Percentiles rank a stretch among this genome's conserved stretches.
Evolutionary conservation across 192 early-diverging fungal genomes (phyloP).

Genomic region (Haplosporangium gracile): DNA sequence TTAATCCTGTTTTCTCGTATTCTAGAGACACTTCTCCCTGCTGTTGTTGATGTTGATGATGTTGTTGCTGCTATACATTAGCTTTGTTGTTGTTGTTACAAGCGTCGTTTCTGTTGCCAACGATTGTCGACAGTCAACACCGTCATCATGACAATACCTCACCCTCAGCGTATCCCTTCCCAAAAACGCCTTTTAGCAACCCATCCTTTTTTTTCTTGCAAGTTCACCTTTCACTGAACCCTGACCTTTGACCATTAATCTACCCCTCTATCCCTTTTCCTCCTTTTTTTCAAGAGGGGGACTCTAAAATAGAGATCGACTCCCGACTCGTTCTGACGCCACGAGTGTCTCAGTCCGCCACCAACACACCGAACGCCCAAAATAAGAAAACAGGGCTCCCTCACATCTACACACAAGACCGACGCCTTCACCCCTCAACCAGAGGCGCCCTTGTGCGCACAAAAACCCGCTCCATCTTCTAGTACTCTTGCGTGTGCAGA

Average conservation of each 20-base stretch:
- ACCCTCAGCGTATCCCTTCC: not conserved
- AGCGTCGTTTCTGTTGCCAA: not conserved
- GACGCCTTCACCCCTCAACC: too few relatives aligned
- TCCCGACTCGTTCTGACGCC: not conserved
- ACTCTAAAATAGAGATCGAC: slow-evolving; percentile 5
- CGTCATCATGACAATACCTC: not conserved
- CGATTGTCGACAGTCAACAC: not conserved
- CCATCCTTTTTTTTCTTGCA: too few relatives aligned
- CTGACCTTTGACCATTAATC: not conserved
- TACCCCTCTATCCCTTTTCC: not conserved
- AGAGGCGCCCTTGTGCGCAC: too few relatives aligned
- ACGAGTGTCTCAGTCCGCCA: slow-evolving; percentile 5
- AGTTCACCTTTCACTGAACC: not conserved
- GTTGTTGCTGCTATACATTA: not conserved
- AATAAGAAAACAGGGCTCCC: not conserved
- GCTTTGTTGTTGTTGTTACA: not conserved
- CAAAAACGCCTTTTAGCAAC: not conserved
- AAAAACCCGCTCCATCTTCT: too few relatives aligned
- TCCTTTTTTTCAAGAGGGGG: not conserved
- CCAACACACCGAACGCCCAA: not conserved
- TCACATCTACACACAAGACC: not conserved
- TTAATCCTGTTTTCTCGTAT: not conserved
- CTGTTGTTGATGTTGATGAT: not conserved
- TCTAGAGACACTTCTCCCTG: not conserved
- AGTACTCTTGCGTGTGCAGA: too few relatives aligned